These are phyloP conservation scores for Pseudocercospora fijiensis DNA, from an alignment of 2,329 filamentous ascomycete species.

Conservation along the genomic window DNA sequence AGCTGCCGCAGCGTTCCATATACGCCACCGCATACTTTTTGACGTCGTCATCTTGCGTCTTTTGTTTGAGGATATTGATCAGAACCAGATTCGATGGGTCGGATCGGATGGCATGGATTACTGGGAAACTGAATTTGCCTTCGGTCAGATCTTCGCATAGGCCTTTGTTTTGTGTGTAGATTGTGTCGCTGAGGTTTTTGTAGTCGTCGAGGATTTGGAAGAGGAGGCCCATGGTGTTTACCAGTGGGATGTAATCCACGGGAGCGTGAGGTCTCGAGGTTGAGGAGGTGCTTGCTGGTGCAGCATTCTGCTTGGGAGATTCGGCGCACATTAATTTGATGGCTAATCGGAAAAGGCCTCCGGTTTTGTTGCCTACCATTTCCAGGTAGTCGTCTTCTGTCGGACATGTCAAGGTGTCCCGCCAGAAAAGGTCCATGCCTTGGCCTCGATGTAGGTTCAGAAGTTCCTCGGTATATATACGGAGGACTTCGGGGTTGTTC, in stretches of 20 bases:
- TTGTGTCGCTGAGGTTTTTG: constrained; percentile 67
- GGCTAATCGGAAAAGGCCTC: constrained; percentile 78
- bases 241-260: constrained; percentile 74
- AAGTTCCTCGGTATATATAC: constrained; percentile 78
- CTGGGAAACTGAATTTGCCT: constrained; percentile 93
- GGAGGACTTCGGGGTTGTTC: constrained; percentile 64
- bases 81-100: constrained; percentile 74
- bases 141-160: constrained; percentile 94
- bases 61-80: constrained; percentile 89
- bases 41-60: constrained; percentile 79
- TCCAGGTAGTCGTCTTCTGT: constrained; percentile 89
- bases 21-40: constrained; percentile 88
- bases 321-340: constrained; percentile 88
- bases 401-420: constrained; percentile 78
- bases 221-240: constrained; percentile 79
- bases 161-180: constrained; percentile 84
- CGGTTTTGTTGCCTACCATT: constrained; percentile 90
- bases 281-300: constrained; percentile 10
- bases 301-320: constrained; percentile 42
- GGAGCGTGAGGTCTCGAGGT: constrained; percentile 6
- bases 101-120: constrained; percentile 87
- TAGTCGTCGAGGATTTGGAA: constrained; percentile 95
- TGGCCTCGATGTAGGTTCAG: constrained; percentile 82
- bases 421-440: constrained; percentile 90
- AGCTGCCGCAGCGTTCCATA: constrained; percentile 84